Evolutionary conservation across 495 filamentous ascomycete genomes (phyloP).

Genomic region (Alectoria sarmentosa): DNA sequence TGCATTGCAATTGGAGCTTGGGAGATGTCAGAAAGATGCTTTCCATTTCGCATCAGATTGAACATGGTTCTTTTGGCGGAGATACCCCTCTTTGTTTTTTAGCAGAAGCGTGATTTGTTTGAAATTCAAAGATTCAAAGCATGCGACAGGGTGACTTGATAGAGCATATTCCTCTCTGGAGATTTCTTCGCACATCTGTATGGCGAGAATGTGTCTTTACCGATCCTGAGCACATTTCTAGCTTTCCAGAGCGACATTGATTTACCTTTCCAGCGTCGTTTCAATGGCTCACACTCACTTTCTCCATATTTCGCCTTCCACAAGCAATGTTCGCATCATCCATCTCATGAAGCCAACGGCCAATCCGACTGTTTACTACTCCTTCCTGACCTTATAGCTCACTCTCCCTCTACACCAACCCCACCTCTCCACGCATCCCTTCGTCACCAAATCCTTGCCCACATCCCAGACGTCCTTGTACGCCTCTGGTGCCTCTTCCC

Average conservation of each 20-base stretch:
- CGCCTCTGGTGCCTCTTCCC: conserved; percentile 37
- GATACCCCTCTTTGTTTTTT: conserved; percentile 20
- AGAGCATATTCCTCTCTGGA: neutral
- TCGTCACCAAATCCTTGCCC: conserved; percentile 29
- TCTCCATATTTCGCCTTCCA: too few relatives aligned
- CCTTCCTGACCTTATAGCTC: conserved; percentile 37
- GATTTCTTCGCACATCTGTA: neutral
- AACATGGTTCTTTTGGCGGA: conserved; percentile 8
- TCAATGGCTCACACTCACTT: too few relatives aligned
- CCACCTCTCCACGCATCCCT: conserved; percentile 29
- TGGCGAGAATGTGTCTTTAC: neutral
- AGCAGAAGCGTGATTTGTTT: neutral
- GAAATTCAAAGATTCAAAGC: neutral
- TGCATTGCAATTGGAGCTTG: conserved; percentile 9
- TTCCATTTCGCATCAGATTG: conserved; percentile 10
- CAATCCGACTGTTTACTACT: conserved; percentile 10
- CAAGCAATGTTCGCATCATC: neutral
- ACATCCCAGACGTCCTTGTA: conserved; percentile 36
- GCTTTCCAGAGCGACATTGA: neutral
- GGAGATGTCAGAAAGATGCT: conserved; percentile 7
- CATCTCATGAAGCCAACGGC: neutral
- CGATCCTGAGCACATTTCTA: neutral
- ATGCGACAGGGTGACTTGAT: neutral
- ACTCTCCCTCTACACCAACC: conserved; percentile 34
- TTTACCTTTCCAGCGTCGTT: neutral